Evolutionary conservation across 345 rosid species (phyloP), one percentile per base, ranked within the genome.

Genomic region (Garcia nutans): DNA sequence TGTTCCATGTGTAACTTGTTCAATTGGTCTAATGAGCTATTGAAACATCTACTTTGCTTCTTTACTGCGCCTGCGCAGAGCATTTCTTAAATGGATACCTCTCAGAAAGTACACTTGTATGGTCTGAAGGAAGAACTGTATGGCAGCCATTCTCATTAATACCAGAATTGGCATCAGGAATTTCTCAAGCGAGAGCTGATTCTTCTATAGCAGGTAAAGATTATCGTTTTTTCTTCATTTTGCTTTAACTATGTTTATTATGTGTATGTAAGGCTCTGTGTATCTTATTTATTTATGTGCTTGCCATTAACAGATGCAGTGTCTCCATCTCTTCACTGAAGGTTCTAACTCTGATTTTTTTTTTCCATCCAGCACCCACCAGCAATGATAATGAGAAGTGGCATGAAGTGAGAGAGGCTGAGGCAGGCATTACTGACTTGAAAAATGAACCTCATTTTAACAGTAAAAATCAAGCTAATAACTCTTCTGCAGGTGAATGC

Each of bases 101-200:
- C 77, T 78, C 83, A 52, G 93, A 84, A 85, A 87, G 73, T 77
- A 91, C 96, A 10, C 87, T 91, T 19, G 95, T 88, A 20, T 92
- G 98, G 98, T 86, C 95, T 54, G 90, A 93, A 68, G 98, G 97
- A 80, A 83, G 93, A 83, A 89, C 85, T 50, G 89, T 87, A 42
- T 93, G 99, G 97, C 90, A 92, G 78, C 95, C 96, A 19, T 71
- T 96, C 47, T 89, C 96, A 49, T 74, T 93, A 13, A 81, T 96
- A 76, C 88, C 93, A 1, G 95, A 80, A 84, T 80, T 96, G 68
- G 75, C 82, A 71, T 77, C 88, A 24, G 86, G 82, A 79, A 82
- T 83, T 72, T 79, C 90, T 79, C 83, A 74, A 65, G 80, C 67
- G 50, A 86, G 67, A 54, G 77, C 69, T 65, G 72, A 16, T 60